Evolutionary conservation across 1,139 yeast species (phyloP).

Genomic region (Pichia terricola): DNA sequence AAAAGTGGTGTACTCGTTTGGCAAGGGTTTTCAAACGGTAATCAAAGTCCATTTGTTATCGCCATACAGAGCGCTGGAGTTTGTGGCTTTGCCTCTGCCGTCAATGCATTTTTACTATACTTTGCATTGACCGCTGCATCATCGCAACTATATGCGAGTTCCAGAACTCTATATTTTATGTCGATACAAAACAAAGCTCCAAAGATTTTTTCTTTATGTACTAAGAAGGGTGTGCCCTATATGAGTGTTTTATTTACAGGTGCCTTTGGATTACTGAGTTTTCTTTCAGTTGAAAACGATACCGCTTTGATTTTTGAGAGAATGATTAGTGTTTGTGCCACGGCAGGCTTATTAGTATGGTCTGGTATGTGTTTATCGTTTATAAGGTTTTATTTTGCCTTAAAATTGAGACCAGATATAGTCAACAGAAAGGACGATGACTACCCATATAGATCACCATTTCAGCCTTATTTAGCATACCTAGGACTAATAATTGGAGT

Average conservation of each 20-base stretch:
- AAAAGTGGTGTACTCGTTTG: slow-evolving; percentile 27
- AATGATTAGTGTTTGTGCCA: slow-evolving; percentile 53
- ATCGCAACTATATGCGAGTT: slow-evolving; percentile 69
- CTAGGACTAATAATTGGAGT: slow-evolving; percentile 53
- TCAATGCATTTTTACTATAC: slow-evolving; percentile 59
- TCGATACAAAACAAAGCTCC: slow-evolving; percentile 68
- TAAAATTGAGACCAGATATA: slow-evolving; percentile 57
- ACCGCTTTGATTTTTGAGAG: slow-evolving; percentile 62
- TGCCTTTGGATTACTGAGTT: slow-evolving; percentile 50
- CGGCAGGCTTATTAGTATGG: slow-evolving; percentile 73
- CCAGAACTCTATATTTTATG: slow-evolving; percentile 69
- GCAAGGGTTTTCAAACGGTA: slow-evolving; percentile 49
- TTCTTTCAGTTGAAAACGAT: slow-evolving; percentile 45
- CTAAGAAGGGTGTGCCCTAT: slow-evolving; percentile 63
- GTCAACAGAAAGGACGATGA: slow-evolving; percentile 51
- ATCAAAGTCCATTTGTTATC: slow-evolving; percentile 72
- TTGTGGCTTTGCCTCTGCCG: slow-evolving; percentile 51
- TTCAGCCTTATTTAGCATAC: slow-evolving; percentile 68
- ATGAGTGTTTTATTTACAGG: slow-evolving; percentile 57
- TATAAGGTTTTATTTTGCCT: slow-evolving; percentile 60
- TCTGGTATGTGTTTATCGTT: slow-evolving; percentile 70
- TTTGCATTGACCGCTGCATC: slow-evolving; percentile 74
- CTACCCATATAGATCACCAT: slow-evolving; percentile 71
- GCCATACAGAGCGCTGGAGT: slow-evolving; percentile 64
- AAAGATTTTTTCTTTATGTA: slow-evolving; percentile 47